Evolutionary conservation across 306 rosid genomes (phyloP).

Genomic region (Prunus padus): DNA sequence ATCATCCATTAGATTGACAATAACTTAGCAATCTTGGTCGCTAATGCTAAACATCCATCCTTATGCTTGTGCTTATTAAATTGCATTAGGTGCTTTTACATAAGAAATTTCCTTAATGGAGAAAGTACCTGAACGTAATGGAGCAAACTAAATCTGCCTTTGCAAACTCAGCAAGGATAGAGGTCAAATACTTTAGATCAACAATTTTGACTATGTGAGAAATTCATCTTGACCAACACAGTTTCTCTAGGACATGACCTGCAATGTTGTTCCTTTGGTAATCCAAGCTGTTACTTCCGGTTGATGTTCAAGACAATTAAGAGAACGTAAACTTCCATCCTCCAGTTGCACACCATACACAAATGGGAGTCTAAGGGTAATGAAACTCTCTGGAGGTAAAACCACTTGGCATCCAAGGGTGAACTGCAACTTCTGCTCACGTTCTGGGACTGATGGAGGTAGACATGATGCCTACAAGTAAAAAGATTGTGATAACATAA

Average conservation of each 20-base stretch:
- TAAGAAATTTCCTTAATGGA: neutral
- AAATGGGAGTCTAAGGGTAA: slow-evolving; percentile 80
- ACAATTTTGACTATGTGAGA: slow-evolving; percentile 39
- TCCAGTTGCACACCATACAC: slow-evolving; percentile 78
- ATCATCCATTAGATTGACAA: neutral
- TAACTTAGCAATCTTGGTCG: neutral
- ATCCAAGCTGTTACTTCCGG: slow-evolving; percentile 94
- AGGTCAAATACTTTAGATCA: slow-evolving; percentile 24
- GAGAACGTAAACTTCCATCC: slow-evolving; percentile 63
- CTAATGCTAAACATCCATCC: neutral
- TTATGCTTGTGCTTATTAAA: neutral
- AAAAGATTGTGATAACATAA: slow-evolving; percentile 8
- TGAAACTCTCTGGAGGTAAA: slow-evolving; percentile 91
- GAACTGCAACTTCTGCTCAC: slow-evolving; percentile 74
- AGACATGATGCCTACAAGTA: slow-evolving; percentile 68
- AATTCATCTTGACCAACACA: slow-evolving; percentile 44
- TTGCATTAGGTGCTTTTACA: neutral
- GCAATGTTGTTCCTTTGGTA: slow-evolving; percentile 67
- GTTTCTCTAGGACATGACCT: slow-evolving; percentile 60
- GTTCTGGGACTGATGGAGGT: slow-evolving; percentile 57
- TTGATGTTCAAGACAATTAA: slow-evolving; percentile 68
- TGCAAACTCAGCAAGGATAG: slow-evolving; percentile 19
- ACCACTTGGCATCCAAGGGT: slow-evolving; percentile 68
- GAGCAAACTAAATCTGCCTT: slow-evolving; percentile 26
- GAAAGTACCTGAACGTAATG: slow-evolving; percentile 33